Conservation (phyloP, 768 basidiomycete species). For the Rhodocollybia butyracea region DNA sequence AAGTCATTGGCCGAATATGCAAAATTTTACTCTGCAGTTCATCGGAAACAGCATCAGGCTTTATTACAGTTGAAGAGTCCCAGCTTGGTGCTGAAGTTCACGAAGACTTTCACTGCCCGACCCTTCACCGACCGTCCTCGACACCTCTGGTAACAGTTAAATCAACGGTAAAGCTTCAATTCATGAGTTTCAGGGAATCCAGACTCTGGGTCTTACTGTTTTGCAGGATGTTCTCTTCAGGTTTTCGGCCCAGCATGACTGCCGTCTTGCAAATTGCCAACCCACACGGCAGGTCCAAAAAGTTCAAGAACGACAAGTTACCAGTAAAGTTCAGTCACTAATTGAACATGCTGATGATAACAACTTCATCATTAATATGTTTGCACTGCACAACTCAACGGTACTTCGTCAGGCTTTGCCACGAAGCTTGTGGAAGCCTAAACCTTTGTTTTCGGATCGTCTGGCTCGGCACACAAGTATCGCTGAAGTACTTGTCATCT, state of each 20-base stretch:
- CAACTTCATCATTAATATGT: slow-evolving; percentile 14
- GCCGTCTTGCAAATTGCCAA: slow-evolving; percentile 4
- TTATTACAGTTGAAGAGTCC: background rate
- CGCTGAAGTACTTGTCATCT: background rate
- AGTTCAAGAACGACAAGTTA: slow-evolving; percentile 7
- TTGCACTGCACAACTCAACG: slow-evolving; percentile 9
- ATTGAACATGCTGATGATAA: slow-evolving; percentile 6
- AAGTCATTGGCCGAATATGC: background rate
- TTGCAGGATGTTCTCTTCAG: slow-evolving; percentile 7
- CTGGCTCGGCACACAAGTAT: background rate
- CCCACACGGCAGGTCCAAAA: background rate
- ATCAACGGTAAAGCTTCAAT: background rate
- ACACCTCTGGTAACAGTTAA: background rate
- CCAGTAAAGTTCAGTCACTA: background rate
- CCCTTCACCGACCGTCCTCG: background rate
- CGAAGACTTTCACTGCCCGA: background rate
- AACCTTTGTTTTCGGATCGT: background rate
- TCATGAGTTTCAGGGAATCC: background rate
- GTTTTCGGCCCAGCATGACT: slow-evolving; percentile 16
- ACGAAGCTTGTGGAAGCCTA: background rate
- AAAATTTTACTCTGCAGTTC: background rate
- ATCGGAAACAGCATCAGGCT: background rate
- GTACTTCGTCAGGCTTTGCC: slow-evolving; percentile 6
- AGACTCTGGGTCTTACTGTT: background rate
- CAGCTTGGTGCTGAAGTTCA: background rate